Base-by-base conservation (phyloP, 768 basidiomycete species). In the Russula virescens region DNA sequence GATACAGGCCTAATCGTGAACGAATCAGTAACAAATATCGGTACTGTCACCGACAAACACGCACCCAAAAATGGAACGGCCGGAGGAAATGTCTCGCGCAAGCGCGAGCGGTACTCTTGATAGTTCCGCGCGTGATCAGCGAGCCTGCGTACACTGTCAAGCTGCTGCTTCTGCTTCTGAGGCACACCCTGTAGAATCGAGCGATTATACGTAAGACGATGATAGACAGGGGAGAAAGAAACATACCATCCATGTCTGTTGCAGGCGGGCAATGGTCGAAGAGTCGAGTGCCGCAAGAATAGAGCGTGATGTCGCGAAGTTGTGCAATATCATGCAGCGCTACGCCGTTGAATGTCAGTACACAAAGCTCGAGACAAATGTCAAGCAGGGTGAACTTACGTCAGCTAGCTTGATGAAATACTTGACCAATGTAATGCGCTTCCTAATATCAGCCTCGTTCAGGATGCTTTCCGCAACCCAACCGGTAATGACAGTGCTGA, bases 381-480 rank as follows among this genome's bases (percentile, higher is more conserved):
- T 31, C 3, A 31, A 31, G 11, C 7, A 7, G 13, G 26, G 60
- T n/a, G 50, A 3, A 76, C 92, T 75, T 71, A 93, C 92, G 72
- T 94, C 91, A 18, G 91, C 88, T 55, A 97, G 80, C 75, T 96
- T 96, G 80, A 97, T 88, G 71, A 93, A 96, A 74, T 91, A 95
- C 74, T 94, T 94, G 70, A 96, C 80, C 65, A 95, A 70, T 9
- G 71, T 61, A 26, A 86, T 87, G 63, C 94, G 79, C 75, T 86
- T 91, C 80, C 92, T 94, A 68, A 86, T 82, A 74, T 98, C 96
- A 56, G 79, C 81, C 75, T 99, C 96, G 69, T 87, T 87, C 53
- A 99, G 75, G 63, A 99, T 94, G 69, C 88, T 88, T 75, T 98
- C 96, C 10, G 94, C 89, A 34, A 98, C 91, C 91, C 94, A 96